Conservation (phyloP, 768 basidiomycete genomes). For the Boletus reticuloceps region DNA sequence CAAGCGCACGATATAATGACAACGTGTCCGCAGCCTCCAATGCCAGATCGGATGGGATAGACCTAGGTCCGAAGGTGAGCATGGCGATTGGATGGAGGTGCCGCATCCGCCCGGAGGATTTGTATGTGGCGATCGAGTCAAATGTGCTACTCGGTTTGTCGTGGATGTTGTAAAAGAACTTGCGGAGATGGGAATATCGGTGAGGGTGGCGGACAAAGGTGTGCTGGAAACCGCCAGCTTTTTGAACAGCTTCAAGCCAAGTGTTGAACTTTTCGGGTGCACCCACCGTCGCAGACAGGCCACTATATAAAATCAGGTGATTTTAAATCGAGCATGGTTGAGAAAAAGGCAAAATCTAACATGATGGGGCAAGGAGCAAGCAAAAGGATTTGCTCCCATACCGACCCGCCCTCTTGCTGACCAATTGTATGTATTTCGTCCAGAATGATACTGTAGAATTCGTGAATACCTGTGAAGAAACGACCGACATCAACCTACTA, state of each 20-base stretch:
- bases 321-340: background rate
- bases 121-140: slow-evolving; percentile 37
- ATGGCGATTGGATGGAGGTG: slow-evolving; percentile 64
- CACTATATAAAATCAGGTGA: slow-evolving; percentile 35
- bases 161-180: slow-evolving; percentile 52
- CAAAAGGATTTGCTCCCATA: slow-evolving; percentile 75
- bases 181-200: slow-evolving; percentile 72
- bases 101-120: slow-evolving; percentile 40
- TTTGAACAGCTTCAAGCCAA: slow-evolving; percentile 65
- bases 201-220: slow-evolving; percentile 61
- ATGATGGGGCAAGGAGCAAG: slow-evolving; percentile 72
- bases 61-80: slow-evolving; percentile 49
- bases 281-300: slow-evolving; percentile 71
- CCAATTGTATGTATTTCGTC: slow-evolving; percentile 61
- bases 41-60: slow-evolving; percentile 60
- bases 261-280: slow-evolving; percentile 59
- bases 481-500: slow-evolving; percentile 35
- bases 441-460: slow-evolving; percentile 55
- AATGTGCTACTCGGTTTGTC: slow-evolving; percentile 19
- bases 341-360: slow-evolving; percentile 35
- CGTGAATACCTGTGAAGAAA: background rate
- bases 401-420: slow-evolving; percentile 63
- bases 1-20: slow-evolving; percentile 47
- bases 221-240: slow-evolving; percentile 56
- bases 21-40: slow-evolving; percentile 61